Evolutionary conservation across 345 rosid genomes (phyloP).

Genomic region (Eucalyptus microcorys): DNA sequence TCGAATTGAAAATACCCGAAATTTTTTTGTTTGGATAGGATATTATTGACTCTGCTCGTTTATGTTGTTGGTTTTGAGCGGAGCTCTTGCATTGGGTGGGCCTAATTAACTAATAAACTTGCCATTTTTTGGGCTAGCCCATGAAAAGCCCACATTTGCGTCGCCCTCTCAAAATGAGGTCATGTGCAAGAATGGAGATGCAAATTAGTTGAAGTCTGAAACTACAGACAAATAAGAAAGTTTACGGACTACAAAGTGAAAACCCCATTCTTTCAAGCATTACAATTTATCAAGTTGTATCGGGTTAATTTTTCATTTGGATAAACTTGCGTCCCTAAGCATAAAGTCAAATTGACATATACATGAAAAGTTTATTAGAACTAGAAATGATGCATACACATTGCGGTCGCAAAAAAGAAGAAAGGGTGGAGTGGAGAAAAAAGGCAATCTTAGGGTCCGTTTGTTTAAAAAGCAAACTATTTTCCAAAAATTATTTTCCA

Average conservation of each 20-base stretch:
- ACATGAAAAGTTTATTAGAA: no score
- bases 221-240: background rate
- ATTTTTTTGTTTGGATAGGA: background rate
- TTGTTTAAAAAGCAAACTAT: no score
- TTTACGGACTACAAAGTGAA: background rate
- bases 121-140: no score
- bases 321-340: no score
- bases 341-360: no score
- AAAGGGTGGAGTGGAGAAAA: background rate
- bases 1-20: background rate
- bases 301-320: no score
- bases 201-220: background rate
- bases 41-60: background rate
- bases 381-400: background rate
- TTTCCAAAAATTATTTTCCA: fast-evolving
- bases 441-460: fast-evolving
- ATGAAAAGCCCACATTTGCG: background rate
- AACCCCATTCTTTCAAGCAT: no score
- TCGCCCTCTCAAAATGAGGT: background rate
- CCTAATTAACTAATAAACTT: no score
- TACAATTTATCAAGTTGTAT: no score
- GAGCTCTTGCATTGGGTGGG: no score
- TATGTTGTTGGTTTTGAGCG: no score
- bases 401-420: background rate
- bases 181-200: background rate